phyloP scores from a whole-genome alignment of 768 basidiomycete genomes.

The Psilocybe tampanensis region DNA sequence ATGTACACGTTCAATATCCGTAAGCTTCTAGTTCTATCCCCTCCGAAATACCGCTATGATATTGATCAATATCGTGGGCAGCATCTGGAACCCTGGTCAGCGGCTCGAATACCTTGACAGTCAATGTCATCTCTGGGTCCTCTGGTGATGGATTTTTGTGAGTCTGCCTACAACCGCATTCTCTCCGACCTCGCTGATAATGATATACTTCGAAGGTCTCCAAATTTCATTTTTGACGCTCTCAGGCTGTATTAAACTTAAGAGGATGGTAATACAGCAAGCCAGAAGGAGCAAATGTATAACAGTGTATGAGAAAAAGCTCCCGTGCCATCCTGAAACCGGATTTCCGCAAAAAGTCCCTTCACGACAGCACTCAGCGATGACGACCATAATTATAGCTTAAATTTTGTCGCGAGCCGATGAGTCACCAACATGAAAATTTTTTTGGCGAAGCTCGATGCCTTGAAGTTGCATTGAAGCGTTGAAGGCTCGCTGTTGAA shows the following conservation, averaged over 20 bases:
- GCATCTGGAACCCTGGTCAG: constrained; percentile 32
- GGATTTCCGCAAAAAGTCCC: too few relatives aligned
- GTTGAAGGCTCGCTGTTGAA: too few relatives aligned
- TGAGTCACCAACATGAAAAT: too few relatives aligned
- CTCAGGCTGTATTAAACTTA: constrained; percentile 12
- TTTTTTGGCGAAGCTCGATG: too few relatives aligned
- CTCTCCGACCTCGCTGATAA: background rate
- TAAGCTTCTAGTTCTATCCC: constrained; percentile 21
- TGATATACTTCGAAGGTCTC: constrained; percentile 22
- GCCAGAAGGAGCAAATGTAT: background rate
- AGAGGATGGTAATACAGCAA: background rate
- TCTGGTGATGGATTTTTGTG: constrained; percentile 34
- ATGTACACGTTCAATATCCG: constrained; percentile 37
- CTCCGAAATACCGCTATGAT: background rate
- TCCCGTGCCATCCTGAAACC: background rate
- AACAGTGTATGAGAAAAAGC: background rate
- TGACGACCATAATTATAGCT: too few relatives aligned
- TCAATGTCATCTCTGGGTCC: constrained; percentile 38
- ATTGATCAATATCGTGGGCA: constrained; percentile 10
- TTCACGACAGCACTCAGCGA: too few relatives aligned
- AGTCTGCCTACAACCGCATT: constrained; percentile 15
- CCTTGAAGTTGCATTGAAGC: too few relatives aligned
- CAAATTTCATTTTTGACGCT: constrained; percentile 34
- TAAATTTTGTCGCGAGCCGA: too few relatives aligned
- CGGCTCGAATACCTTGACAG: constrained; percentile 31